Base-by-base conservation (phyloP, 225 moss, liverwort and hornwort species). In the Ulota crispa region DNA sequence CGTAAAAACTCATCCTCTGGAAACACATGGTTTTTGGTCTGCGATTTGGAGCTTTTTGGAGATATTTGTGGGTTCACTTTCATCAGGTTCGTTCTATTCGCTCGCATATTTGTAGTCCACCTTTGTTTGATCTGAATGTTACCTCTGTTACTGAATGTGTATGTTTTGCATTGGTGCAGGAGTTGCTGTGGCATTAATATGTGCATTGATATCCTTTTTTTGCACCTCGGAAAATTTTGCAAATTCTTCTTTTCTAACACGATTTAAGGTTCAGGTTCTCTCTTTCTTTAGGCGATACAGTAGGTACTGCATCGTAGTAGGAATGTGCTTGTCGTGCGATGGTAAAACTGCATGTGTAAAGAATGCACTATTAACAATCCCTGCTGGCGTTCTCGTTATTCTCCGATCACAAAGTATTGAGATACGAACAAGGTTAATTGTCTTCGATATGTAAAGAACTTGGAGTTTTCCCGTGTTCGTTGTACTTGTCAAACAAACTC, bases 51-150 rank as follows among this genome's bases (percentile, higher is more conserved):
- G 94, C 77, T 99, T 99, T 82, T 87, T 99, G 78, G 96, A 93
- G 77, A 94, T 94, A 64, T 99, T 99, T 71, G 89, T 96, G 42
- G 99, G 99, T 39, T 99, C 99, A 16, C 96, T 99, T 89, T 88
- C 94, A 55, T 90, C 94, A 90, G 94, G 94, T 93, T 73, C 65
- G 11, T 78, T 50, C 43, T 56, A 62, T 55, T 42, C 24, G 65
- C 61, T 45, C 75, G 12, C 52, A 72, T 55, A 24, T 72, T 66
- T 67, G 16, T 47, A 53, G 72, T 81, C 54, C 66, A 41, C 26
- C 53, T 76, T 81, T 59, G 15, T 73, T 68, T 24, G 69, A 82
- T 82, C 27, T 82, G 4, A 76, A 55, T 43, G 30, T 78, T 14
- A 60, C 18, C 74, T 66, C 55, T 64, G 55, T 85, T 78, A 69